phyloP scores from a whole-genome alignment of 1,284 basidiomycete genomes.

The Moesziomyces parantarcticus region DNA sequence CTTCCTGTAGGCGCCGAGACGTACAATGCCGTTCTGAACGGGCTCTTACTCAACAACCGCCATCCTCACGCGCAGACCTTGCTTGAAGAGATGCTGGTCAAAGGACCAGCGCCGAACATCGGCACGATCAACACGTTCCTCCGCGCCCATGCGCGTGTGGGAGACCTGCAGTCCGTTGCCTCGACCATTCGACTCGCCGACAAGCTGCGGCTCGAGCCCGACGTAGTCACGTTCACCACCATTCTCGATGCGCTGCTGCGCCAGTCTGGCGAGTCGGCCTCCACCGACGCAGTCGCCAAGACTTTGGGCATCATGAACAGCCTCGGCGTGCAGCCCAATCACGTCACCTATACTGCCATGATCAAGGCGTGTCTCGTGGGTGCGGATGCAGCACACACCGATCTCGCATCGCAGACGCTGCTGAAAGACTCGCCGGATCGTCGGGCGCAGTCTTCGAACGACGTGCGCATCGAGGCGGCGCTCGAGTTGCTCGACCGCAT shows the following conservation, averaged over 20 bases:
- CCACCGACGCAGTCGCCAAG: slow-evolving; percentile 30
- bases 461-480: slow-evolving; percentile 46
- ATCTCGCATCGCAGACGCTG: slow-evolving; percentile 19
- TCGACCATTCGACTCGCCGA: slow-evolving; percentile 41
- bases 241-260: slow-evolving; percentile 58
- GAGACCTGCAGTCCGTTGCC: slow-evolving; percentile 39
- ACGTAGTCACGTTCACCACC: slow-evolving; percentile 61
- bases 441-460: not conserved
- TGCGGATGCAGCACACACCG: slow-evolving; percentile 30
- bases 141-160: slow-evolving; percentile 43
- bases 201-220: slow-evolving; percentile 40
- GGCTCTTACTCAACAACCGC: slow-evolving; percentile 32
- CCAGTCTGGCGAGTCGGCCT: slow-evolving; percentile 35
- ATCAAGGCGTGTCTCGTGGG: slow-evolving; percentile 58
- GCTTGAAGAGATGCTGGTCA: slow-evolving; percentile 45
- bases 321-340: slow-evolving; percentile 51
- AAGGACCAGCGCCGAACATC: slow-evolving; percentile 51
- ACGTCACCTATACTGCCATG: slow-evolving; percentile 59
- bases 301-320: slow-evolving; percentile 53
- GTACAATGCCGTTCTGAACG: slow-evolving; percentile 56
- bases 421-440: slow-evolving; percentile 8
- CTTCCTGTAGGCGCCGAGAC: slow-evolving; percentile 45
- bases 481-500: slow-evolving; percentile 56
- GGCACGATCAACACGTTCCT: slow-evolving; percentile 59
- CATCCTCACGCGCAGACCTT: slow-evolving; percentile 35